Evolutionary conservation across 169 alveolate genomes (phyloP).

Genomic region (Babesia sp.): DNA sequence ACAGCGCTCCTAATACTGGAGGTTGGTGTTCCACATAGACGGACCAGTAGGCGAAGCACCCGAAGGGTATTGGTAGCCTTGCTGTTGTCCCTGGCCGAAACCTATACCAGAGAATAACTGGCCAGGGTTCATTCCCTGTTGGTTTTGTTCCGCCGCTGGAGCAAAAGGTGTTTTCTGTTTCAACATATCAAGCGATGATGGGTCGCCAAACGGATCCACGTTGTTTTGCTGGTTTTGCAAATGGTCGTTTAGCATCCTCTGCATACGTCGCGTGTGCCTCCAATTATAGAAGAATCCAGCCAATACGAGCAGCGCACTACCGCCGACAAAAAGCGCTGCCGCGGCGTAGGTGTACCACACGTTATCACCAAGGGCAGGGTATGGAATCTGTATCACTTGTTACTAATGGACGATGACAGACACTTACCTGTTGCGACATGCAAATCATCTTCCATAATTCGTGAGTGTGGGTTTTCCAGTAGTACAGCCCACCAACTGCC

Average conservation of each 20-base stretch:
- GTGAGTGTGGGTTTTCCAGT: slow-evolving; percentile 42
- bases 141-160: slow-evolving; percentile 10
- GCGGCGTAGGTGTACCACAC: slow-evolving; percentile 11
- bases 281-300: neutral
- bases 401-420: neutral
- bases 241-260: slow-evolving; percentile 23
- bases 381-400: slow-evolving; percentile 41
- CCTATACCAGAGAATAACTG: slow-evolving; percentile 61
- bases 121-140: slow-evolving; percentile 51
- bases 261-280: neutral
- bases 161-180: neutral
- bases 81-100: slow-evolving; percentile 22
- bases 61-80: neutral
- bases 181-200: slow-evolving; percentile 5
- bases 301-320: slow-evolving; percentile 14
- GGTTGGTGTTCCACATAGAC: slow-evolving; percentile 60
- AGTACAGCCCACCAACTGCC: neutral
- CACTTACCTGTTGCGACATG: slow-evolving; percentile 46
- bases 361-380: slow-evolving; percentile 22
- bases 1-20: neutral
- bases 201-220: slow-evolving; percentile 26
- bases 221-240: slow-evolving; percentile 21
- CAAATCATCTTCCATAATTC: slow-evolving; percentile 33
- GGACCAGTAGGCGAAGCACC: slow-evolving; percentile 30
- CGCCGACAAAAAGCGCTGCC: slow-evolving; percentile 14